A percentile compares a stretch with the other conserved stretches of the same genome.
Evolutionary conservation across 2,329 filamentous ascomycete species (phyloP).

Genomic region (Fusarium pininemorale): DNA sequence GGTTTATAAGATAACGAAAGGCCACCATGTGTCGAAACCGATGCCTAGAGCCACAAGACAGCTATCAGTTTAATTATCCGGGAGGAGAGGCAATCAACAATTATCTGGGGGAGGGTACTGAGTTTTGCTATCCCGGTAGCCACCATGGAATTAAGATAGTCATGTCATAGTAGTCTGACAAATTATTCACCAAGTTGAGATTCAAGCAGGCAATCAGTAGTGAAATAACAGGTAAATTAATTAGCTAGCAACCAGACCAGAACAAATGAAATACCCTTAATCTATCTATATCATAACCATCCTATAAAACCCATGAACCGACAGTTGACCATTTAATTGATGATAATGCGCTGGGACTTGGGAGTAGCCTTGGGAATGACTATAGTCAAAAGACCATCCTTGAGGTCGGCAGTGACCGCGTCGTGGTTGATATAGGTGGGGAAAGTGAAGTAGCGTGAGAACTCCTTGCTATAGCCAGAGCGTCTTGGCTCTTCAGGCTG

Average conservation of each 20-base stretch:
- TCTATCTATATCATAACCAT: not conserved
- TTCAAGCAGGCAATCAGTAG: no score
- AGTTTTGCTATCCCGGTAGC: no score
- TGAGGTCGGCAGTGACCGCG: constrained; percentile 60
- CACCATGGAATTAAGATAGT: no score
- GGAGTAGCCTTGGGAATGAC: not conserved
- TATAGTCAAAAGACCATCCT: constrained; percentile 6
- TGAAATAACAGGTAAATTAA: not conserved
- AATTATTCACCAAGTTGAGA: not conserved
- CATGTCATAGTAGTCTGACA: no score
- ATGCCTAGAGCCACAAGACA: no score
- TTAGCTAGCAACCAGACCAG: not conserved
- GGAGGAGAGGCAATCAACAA: no score
- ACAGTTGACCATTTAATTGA: not conserved
- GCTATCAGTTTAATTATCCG: no score
- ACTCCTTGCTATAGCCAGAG: constrained; percentile 56
- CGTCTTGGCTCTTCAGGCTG: constrained; percentile 47
- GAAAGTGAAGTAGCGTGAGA: constrained; percentile 72
- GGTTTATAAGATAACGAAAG: no score
- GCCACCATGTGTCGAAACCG: no score
- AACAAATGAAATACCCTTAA: not conserved
- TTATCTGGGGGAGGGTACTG: no score
- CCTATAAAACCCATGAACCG: not conserved
- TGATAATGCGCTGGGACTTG: not conserved
- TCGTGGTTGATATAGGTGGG: constrained; percentile 68